Base-by-base conservation (phyloP, 1,139 yeast genomes). In the Wickerhamiella infanticola region DNA sequence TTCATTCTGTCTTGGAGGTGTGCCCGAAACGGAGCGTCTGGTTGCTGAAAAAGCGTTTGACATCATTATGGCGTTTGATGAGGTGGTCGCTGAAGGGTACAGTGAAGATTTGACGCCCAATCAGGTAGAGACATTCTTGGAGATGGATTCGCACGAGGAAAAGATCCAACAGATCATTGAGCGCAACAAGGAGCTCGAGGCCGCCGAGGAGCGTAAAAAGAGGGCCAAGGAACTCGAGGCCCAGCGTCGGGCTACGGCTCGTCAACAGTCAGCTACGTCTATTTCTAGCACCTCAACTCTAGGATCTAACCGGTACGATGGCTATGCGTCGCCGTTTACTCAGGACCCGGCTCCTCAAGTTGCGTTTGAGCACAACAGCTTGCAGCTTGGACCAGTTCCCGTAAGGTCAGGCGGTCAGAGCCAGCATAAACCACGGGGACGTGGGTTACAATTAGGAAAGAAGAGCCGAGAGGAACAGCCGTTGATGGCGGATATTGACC, bases 71-170 rank as follows among this genome's bases (percentile, higher is more conserved):
- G 94, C 97, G 2, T 90, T 93, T 60, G 98, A 93, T 63, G 98
- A 93, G 65, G 83, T 90, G 48, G 77, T 90, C 55, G 79, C 79
- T 47, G 70, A 84, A 65, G 99, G 98, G 13, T 86, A 81, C 68
- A 79, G 85, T 57, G 99, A 93, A 63, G 83, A 85, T 63, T 69
- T 90, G 55, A 77, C 93, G 1, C 63, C 82, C 54, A 66, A 79
- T 47, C 98, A 90, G 68, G 85, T 93, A 53, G 79, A 77, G 63
- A 83, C 94, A 13, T 90, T 84, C 66, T 71, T 93, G 66, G 93
- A 86, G 62, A 90, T 93, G 98, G 97, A 93, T 65, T 82, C 95
- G 38, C 97, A 90, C 61, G 98, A 93, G 66, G 99, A 93, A 66
- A 88, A 85, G 70, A 88, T 93, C 59, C 97, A 90, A 69, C 97